Evolutionary conservation across 2,329 filamentous ascomycete genomes (phyloP), one percentile per base, ranked within the genome.

Genomic region (Ilyonectria sp.): DNA sequence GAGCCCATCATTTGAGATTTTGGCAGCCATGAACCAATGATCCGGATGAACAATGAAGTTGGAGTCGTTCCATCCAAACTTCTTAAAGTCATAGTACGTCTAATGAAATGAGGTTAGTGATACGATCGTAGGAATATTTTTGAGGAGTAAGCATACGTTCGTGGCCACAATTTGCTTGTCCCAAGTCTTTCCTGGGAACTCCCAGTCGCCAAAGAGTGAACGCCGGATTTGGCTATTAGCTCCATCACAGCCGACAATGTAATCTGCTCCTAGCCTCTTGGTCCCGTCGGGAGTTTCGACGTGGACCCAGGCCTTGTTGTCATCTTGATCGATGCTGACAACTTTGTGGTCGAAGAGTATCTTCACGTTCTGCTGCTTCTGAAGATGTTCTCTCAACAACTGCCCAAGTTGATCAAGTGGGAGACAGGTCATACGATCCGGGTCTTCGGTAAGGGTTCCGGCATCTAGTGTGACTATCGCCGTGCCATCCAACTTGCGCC

Each of bases 31-130:
- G 80, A 88, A 82, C 31, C 57, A 91, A 72, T 92, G 83, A 23
- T 88, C 85, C 0, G 89, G 89, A 69, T 92, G 84, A 35, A 91
- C 83, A 69, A 90, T 87, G 76, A 91, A 91, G 75, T 90, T 90
- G 13, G 85, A 84, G 69, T 90, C 87, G 61, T 83, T 78, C 71
- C 83, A 90, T 29, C 83, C 85, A 69, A 84, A 88, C 68, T 86
- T 86, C 7, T 83, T 80, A 65, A 91, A 89, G 70, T 89, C 86
- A 67, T 91, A 90, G 75, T 90, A 90, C 11, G 88, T 86, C 88
- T 91, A 55, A 6, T 7, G 6, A 7, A 11, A 3, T 33, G 6
- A 33, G 17, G 17, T 29, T 11, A 19, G 49, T 33, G 6, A 43
- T 13, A 9, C 8, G 6, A 19, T 5, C 47, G 4, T 46, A 9